A percentile compares a stretch with the other conserved stretches of the same genome.
Evolutionary conservation across 371 early-diverging fungal species (phyloP).

Genomic region (Mucor velutinosus): DNA sequence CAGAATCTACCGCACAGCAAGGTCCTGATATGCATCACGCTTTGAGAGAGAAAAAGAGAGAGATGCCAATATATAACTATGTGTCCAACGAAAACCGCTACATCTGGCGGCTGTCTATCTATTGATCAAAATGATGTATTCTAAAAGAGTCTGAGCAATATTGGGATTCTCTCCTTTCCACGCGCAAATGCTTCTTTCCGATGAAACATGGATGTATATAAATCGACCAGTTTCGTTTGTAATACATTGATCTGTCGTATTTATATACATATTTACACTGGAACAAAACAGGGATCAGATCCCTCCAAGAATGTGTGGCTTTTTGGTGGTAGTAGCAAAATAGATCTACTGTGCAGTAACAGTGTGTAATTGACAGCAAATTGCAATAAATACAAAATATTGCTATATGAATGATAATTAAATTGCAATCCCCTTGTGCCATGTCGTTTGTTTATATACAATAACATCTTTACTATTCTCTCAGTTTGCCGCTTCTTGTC

Average conservation of each 20-base stretch:
- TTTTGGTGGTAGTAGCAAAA: background rate
- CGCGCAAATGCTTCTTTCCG: background rate
- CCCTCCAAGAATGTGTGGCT: background rate
- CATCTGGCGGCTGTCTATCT: background rate
- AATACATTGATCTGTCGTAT: background rate
- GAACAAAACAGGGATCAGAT: background rate
- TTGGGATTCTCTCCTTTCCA: background rate
- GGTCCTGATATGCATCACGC: background rate
- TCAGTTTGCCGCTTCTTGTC: background rate
- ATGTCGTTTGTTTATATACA: background rate
- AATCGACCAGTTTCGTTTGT: background rate
- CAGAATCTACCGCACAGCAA: background rate
- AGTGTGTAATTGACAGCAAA: constrained; percentile 1
- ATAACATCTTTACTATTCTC: background rate
- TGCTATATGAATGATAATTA: background rate
- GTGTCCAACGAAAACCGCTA: background rate
- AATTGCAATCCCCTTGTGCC: background rate
- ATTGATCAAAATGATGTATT: background rate
- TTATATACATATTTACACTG: background rate
- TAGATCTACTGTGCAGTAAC: constrained; percentile 2
- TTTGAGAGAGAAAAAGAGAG: background rate
- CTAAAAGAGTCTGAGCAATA: background rate
- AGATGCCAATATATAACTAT: background rate
- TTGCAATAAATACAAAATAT: background rate
- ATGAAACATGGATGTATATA: background rate